Evolutionary conservation across 2,329 filamentous ascomycete genomes (phyloP).

Genomic region (Talaromyces sp.): DNA sequence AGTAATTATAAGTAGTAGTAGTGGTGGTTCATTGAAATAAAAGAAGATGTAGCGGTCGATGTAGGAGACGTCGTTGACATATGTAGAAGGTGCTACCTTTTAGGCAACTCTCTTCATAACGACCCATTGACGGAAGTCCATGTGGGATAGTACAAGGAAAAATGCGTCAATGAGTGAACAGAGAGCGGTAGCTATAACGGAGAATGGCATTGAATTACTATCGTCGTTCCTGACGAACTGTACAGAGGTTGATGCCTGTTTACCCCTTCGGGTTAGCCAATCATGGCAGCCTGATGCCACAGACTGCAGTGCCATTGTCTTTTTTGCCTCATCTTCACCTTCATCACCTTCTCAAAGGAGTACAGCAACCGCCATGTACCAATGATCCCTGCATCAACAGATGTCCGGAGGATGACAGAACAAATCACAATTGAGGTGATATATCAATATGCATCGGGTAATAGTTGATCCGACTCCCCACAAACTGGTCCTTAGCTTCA

Average conservation of each 20-base stretch:
- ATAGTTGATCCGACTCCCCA: slow-evolving; percentile 7
- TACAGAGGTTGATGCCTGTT: slow-evolving; percentile 5
- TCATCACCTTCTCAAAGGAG: neutral
- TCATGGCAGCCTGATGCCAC: slow-evolving; percentile 3
- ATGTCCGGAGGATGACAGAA: neutral
- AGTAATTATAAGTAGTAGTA: neutral
- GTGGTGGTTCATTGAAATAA: neutral
- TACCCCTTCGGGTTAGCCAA: neutral
- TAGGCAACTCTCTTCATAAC: neutral
- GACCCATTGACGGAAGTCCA: neutral
- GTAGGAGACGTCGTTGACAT: neutral
- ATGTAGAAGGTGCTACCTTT: neutral
- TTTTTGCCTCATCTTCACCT: neutral
- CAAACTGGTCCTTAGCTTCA: neutral
- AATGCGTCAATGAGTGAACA: neutral
- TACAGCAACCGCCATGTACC: neutral
- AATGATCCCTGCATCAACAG: neutral
- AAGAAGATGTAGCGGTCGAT: neutral
- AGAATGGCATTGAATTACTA: neutral
- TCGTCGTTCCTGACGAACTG: neutral
- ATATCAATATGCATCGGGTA: neutral
- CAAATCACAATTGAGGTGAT: neutral
- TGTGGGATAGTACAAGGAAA: neutral
- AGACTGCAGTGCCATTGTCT: neutral
- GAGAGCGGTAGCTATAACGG: neutral